Conservation (phyloP, 2,329 filamentous ascomycete genomes). For the Simplicillium aogashimaense region DNA sequence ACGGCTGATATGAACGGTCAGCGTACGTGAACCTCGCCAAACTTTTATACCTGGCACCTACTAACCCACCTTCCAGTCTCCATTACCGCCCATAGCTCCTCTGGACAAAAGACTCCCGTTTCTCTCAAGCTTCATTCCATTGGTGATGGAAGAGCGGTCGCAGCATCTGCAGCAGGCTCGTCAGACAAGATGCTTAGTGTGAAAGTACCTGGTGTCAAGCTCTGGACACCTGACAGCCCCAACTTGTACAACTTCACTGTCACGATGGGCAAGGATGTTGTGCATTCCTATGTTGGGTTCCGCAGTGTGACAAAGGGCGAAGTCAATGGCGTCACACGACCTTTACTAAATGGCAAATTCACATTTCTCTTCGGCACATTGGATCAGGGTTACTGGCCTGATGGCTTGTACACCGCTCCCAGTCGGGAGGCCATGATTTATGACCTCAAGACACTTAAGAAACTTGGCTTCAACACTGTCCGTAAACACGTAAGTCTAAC, state of each 20-base stretch:
- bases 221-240: slow-evolving; percentile 57
- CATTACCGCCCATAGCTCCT: slow-evolving; percentile 41
- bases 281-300: slow-evolving; percentile 60
- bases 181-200: slow-evolving; percentile 45
- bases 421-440: slow-evolving; percentile 58
- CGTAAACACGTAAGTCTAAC: slow-evolving; percentile 52
- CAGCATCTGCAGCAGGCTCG: slow-evolving; percentile 16
- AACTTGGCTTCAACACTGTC: slow-evolving; percentile 59
- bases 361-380: slow-evolving; percentile 59
- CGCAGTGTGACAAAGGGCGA: slow-evolving; percentile 48
- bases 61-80: slow-evolving; percentile 30
- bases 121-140: slow-evolving; percentile 20
- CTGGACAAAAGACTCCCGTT: too few species aligned
- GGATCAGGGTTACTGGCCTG: slow-evolving; percentile 64
- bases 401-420: slow-evolving; percentile 56
- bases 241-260: slow-evolving; percentile 55
- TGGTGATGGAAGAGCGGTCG: too few species aligned
- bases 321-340: slow-evolving; percentile 48
- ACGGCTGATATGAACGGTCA: slow-evolving; percentile 44
- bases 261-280: slow-evolving; percentile 35
- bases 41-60: not conserved
- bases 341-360: slow-evolving; percentile 59
- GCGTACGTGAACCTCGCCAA: slow-evolving; percentile 21
- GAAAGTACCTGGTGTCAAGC: slow-evolving; percentile 38
- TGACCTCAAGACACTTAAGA: slow-evolving; percentile 54